Conservation (phyloP, 2,329 filamentous ascomycete genomes). For the Penicillium corylophilum region DNA sequence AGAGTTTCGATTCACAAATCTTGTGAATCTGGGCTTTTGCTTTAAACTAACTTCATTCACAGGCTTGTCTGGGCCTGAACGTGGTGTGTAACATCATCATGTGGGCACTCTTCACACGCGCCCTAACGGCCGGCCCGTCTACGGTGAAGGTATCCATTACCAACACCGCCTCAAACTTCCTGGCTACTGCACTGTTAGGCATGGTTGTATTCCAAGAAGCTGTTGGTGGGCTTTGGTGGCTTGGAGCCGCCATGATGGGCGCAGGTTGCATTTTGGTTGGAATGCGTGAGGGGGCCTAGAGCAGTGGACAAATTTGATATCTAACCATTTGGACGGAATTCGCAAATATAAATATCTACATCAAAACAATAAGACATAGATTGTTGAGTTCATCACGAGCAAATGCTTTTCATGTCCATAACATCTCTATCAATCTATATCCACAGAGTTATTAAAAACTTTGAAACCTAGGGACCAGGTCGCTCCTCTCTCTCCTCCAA, state of each 20-base stretch:
- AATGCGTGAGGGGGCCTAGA: slow-evolving; percentile 50
- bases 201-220: slow-evolving; percentile 58
- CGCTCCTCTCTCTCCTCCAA: slow-evolving; percentile 40
- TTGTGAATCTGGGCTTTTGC: background rate
- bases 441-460: slow-evolving; percentile 8
- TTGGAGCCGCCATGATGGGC: slow-evolving; percentile 60
- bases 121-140: slow-evolving; percentile 58
- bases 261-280: slow-evolving; percentile 64
- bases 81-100: slow-evolving; percentile 63
- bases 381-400: background rate
- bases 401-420: background rate
- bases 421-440: slow-evolving; percentile 14
- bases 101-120: slow-evolving; percentile 65
- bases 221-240: slow-evolving; percentile 60
- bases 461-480: slow-evolving; percentile 7
- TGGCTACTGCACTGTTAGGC: slow-evolving; percentile 60
- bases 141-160: slow-evolving; percentile 64
- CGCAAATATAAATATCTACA: background rate
- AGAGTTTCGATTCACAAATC: background rate
- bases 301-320: too few relatives aligned
- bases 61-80: slow-evolving; percentile 62
- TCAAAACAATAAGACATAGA: background rate
- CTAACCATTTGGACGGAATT: too few relatives aligned
- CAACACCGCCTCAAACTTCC: slow-evolving; percentile 64
- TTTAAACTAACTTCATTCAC: background rate